Percentiles rank a stretch among this genome's conserved stretches.
Conservation (phyloP, 2,329 filamentous ascomycete genomes). For the Xylaria sp. region DNA sequence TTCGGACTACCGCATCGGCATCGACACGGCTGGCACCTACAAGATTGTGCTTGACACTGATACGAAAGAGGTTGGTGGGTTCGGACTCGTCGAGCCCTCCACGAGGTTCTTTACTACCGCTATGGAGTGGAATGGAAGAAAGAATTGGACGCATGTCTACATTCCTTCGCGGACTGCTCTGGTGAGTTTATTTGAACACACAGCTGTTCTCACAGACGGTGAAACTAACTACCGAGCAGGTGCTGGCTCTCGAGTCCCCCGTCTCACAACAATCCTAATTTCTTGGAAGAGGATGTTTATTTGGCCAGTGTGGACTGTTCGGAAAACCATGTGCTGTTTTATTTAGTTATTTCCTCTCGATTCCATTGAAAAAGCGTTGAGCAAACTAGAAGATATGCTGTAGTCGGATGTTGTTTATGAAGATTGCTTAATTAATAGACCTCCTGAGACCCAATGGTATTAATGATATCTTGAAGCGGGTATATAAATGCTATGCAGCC, state of each 20-base stretch:
- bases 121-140: constrained; percentile 87
- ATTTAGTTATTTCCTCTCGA: neutral
- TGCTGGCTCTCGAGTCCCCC: constrained; percentile 63
- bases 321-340: constrained; percentile 11
- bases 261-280: constrained; percentile 44
- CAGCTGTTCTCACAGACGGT: neutral
- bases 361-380: neutral
- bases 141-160: constrained; percentile 94
- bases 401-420: neutral
- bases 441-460: neutral
- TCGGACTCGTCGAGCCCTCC: constrained; percentile 78
- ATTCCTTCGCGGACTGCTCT: constrained; percentile 85
- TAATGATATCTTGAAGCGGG: neutral
- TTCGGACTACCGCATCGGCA: constrained; percentile 90
- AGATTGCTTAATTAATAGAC: constrained; percentile 10
- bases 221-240: constrained; percentile 51
- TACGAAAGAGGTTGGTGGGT: constrained; percentile 79
- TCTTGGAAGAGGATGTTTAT: neutral
- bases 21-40: constrained; percentile 88
- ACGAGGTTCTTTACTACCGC: constrained; percentile 93
- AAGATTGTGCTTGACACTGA: constrained; percentile 87
- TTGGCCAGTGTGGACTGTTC: neutral
- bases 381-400: constrained; percentile 17
- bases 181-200: constrained; percentile 62
- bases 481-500: neutral